A percentile compares a stretch with the other conserved stretches of the same genome.
Evolutionary conservation across 2,329 filamentous ascomycete genomes (phyloP).

Genomic region (Thermomyces lanuginosus): DNA sequence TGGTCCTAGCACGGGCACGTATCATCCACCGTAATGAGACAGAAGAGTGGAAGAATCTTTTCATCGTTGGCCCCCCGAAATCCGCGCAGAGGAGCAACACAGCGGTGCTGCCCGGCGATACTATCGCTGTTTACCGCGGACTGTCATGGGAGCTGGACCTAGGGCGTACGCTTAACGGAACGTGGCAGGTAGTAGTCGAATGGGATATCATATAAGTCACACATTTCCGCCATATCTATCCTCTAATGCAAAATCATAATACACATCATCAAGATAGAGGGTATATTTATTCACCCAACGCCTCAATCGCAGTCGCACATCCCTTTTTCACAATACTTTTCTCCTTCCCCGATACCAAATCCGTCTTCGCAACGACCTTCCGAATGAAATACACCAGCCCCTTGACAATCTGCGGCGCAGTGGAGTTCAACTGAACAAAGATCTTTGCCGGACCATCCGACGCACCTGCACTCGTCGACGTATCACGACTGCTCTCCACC

Average conservation of each 20-base stretch:
- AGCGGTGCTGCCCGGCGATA: slow-evolving; percentile 5
- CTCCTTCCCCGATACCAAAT: slow-evolving; percentile 36
- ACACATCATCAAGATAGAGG: too few relatives aligned
- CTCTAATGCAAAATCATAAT: too few relatives aligned
- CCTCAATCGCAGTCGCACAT: slow-evolving; percentile 25
- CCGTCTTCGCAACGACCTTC: slow-evolving; percentile 55
- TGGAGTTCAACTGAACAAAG: slow-evolving; percentile 47
- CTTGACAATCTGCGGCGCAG: slow-evolving; percentile 47
- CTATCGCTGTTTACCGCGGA: slow-evolving; percentile 17
- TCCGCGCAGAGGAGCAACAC: slow-evolving; percentile 1
- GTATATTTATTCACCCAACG: too few relatives aligned
- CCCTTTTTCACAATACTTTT: slow-evolving; percentile 35
- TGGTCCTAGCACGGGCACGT: slow-evolving; percentile 3
- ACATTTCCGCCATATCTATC: too few relatives aligned
- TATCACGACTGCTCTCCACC: too few relatives aligned
- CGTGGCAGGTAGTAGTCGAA: slow-evolving; percentile 24
- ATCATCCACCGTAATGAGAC: neutral
- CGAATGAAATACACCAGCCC: slow-evolving; percentile 67
- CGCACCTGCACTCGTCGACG: too few relatives aligned
- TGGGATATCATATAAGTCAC: too few relatives aligned
- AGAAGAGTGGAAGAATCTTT: too few relatives aligned
- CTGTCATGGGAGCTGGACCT: slow-evolving; percentile 23
- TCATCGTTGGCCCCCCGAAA: slow-evolving; percentile 12
- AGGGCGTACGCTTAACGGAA: slow-evolving; percentile 1
- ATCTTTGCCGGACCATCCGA: slow-evolving; percentile 49